These are phyloP conservation scores for Cylindrodendrum hubeiense DNA, from an alignment of 2,329 filamentous ascomycete genomes.

Conservation along the genomic window DNA sequence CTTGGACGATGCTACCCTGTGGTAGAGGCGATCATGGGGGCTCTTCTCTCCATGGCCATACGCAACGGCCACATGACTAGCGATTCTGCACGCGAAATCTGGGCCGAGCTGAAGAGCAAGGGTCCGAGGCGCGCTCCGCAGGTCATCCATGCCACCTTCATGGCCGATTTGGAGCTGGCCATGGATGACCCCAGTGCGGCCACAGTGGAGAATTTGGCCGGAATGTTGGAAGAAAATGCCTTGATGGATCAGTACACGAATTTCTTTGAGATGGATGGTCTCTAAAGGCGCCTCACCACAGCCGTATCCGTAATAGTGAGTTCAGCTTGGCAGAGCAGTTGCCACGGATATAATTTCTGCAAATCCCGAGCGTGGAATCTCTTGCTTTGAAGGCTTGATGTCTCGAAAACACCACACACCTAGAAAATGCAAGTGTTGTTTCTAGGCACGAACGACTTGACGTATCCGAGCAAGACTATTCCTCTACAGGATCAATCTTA, in stretches of 20 bases:
- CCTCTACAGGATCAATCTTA: no score
- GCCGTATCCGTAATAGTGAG: no score
- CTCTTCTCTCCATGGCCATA: conserved; percentile 52
- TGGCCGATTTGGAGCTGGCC: conserved; percentile 53
- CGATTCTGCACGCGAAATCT: conserved; percentile 44
- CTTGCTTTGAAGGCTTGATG: no score
- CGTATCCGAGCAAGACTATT: no score
- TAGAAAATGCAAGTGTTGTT: no score
- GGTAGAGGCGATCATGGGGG: conserved; percentile 49
- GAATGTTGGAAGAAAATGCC: conserved; percentile 49
- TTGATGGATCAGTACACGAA: conserved; percentile 50
- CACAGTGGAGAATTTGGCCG: conserved; percentile 49
- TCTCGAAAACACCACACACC: no score
- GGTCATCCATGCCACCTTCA: conserved; percentile 51
- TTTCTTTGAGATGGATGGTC: neutral
- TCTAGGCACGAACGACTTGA: no score
- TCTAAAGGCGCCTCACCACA: no score
- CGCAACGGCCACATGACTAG: conserved; percentile 47
- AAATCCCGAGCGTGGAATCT: no score
- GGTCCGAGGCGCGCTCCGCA: conserved; percentile 35
- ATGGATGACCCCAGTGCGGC: conserved; percentile 50
- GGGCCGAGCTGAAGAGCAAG: conserved; percentile 45
- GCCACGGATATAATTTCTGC: no score
- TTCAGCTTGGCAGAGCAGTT: no score
- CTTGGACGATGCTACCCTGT: conserved; percentile 52